Base-by-base conservation (phyloP, 768 basidiomycete genomes). In the Suillus lakei region DNA sequence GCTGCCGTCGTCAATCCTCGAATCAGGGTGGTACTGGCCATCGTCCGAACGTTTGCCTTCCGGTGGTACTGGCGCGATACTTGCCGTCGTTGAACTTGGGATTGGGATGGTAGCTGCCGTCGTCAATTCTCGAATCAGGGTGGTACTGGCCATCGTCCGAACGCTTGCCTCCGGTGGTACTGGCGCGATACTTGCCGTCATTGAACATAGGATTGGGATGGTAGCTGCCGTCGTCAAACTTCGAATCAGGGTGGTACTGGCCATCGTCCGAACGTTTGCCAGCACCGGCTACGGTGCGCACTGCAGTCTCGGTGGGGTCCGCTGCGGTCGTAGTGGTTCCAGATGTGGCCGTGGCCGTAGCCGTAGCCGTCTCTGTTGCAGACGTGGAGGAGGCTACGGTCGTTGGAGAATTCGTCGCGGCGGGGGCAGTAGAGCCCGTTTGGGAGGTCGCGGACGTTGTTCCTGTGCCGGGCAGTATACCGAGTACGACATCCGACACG, bases 171-270 rank as follows among this genome's bases (percentile, higher is more conserved):
- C 36, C 44, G 2, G 15, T 34, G 5, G 61, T 3, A 32, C 30
- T 1, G 28, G 30, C 28, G 21, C 53, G 61, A 28, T 64, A 64
- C 59, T 62, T 32, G 26, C 64, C 64, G n/a, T 64, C 34, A 32
- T 64, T 15, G 53, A 46, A 48, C n/a, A 18, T 34, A 56, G 67
- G 43, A 63, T 69, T 38, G 26, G 64, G 7, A 48, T 69, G n/a
- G 65, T 66, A 50, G 13, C 43, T 13, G 1, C 46, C 43, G n/a
- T 34, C 41, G 26, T 55, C 44, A 38, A 39, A 39, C 28, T 9
- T 62, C 13, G 62, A 38, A 41, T 38, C 36, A n/a, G 54, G 62
- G 62, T 62, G 55, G 36, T 60, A 60, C 18, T 23, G 54, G 9
- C 56, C 62, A 23, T 63, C 62, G 23, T 63, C 62, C 56, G 28